A percentile compares a stretch with the other conserved stretches of the same genome.
phyloP scores from a whole-genome alignment of 2,329 filamentous ascomycete genomes.

The Colletotrichum euphorbiae region DNA sequence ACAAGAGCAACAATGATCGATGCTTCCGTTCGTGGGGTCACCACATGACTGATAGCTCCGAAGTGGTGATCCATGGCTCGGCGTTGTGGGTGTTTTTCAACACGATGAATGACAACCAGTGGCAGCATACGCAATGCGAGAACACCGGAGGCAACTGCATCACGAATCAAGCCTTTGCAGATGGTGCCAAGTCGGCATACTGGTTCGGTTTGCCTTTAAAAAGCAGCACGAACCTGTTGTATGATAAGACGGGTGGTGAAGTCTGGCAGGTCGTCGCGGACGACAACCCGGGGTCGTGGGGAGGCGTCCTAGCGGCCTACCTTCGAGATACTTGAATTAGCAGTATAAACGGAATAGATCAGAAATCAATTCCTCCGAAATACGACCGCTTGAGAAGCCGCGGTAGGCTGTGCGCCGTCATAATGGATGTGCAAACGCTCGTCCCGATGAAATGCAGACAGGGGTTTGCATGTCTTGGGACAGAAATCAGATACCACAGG shows the following conservation, averaged over 20 bases:
- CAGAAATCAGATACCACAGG: constrained; percentile 3
- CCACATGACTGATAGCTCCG: constrained; percentile 42
- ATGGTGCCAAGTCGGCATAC: constrained; percentile 42
- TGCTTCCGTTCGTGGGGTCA: constrained; percentile 46
- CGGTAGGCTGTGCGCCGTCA: constrained; percentile 11
- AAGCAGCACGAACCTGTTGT: constrained; percentile 46
- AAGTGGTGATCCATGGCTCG: constrained; percentile 48
- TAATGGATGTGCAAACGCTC: constrained; percentile 16
- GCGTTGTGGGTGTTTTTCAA: constrained; percentile 52
- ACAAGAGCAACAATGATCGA: constrained; percentile 41
- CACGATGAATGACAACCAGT: constrained; percentile 44
- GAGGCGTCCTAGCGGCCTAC: constrained; percentile 48
- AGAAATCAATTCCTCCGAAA: no score
- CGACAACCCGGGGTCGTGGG: constrained; percentile 45
- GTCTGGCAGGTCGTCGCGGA: constrained; percentile 38
- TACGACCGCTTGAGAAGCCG: constrained; percentile 15
- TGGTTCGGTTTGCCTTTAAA: constrained; percentile 48
- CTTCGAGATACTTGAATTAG: constrained; percentile 38
- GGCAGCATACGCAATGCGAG: constrained; percentile 42
- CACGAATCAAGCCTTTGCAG: constrained; percentile 43
- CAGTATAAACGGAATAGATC: no score
- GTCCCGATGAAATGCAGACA: constrained; percentile 12
- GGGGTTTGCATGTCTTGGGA: constrained; percentile 26
- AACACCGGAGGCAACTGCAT: constrained; percentile 44
- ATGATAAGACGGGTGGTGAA: constrained; percentile 42